These are phyloP conservation scores for Mortierella antarctica DNA, from an alignment of 192 early-diverging fungal genomes.

Conservation along the genomic window DNA sequence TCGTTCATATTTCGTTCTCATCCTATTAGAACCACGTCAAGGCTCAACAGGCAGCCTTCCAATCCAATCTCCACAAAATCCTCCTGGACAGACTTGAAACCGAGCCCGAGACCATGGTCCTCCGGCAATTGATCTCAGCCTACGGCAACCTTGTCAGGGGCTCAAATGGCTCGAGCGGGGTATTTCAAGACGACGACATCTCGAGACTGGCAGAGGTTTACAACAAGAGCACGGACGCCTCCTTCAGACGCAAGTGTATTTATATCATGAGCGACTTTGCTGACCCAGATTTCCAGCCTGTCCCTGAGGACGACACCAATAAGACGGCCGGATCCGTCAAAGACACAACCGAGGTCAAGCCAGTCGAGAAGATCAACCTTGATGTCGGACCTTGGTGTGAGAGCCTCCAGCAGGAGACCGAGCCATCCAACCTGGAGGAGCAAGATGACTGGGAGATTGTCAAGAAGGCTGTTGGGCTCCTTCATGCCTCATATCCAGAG, in stretches of 20 bases:
- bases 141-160: conserved; percentile 41
- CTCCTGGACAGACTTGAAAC: conserved; percentile 23
- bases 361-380: not conserved
- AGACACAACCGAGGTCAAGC: not conserved
- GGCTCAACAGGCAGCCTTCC: conserved; percentile 34
- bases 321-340: not conserved
- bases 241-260: conserved; percentile 27
- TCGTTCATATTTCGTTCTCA: not conserved
- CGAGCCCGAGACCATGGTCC: conserved; percentile 23
- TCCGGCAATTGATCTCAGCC: conserved; percentile 29
- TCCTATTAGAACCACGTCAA: conserved; percentile 32
- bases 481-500: conserved; percentile 37
- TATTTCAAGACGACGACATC: conserved; percentile 37
- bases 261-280: conserved; percentile 44
- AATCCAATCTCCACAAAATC: conserved; percentile 31
- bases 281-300: conserved; percentile 42
- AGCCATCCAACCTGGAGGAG: not conserved
- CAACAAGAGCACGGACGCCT: conserved; percentile 6
- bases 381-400: conserved; percentile 52
- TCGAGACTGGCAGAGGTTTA: conserved; percentile 19
- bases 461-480: conserved; percentile 27
- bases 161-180: not conserved
- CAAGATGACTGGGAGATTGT: conserved; percentile 27
- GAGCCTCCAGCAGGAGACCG: conserved; percentile 22
- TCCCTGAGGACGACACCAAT: conserved; percentile 1